These are phyloP conservation scores for Isoetes taiwanensis DNA, from an alignment of 75 land plant genomes.

Conservation along the genomic window DNA sequence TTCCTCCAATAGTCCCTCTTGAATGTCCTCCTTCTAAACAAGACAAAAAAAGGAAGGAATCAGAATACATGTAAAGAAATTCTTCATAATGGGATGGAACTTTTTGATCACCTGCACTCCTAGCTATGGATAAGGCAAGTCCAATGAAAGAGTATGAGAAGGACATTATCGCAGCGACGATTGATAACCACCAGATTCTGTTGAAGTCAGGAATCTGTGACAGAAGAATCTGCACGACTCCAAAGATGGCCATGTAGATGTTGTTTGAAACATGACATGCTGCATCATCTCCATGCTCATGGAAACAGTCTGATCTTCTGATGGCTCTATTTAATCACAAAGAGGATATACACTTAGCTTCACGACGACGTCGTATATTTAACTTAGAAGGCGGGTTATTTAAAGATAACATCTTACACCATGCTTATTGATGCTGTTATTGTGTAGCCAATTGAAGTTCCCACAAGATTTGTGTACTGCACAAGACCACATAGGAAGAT, in stretches of 20 bases:
- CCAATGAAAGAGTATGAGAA: conserved; percentile 18
- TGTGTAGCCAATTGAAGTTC: conserved; percentile 39
- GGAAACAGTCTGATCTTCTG: conserved; percentile 20
- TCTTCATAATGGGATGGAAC: neutral
- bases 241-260: conserved; percentile 19
- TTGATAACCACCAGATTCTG: conserved; percentile 20
- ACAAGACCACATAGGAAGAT: conserved; percentile 28
- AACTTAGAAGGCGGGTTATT: no score
- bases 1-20: neutral
- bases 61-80: neutral
- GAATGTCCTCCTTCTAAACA: neutral
- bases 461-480: conserved; percentile 31
- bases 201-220: conserved; percentile 23
- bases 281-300: conserved; percentile 11
- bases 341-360: no score
- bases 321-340: no score
- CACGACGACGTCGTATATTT: no score
- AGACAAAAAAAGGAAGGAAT: neutral
- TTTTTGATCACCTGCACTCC: conserved; percentile 9
- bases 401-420: conserved; percentile 22
- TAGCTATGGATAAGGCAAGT: conserved; percentile 18
- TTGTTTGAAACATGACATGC: conserved; percentile 17
- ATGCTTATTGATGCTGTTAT: conserved; percentile 44
- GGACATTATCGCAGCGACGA: conserved; percentile 19
- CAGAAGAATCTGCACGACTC: conserved; percentile 15